Percentiles rank a stretch among this genome's conserved stretches.
Evolutionary conservation across 2,329 filamentous ascomycete species (phyloP).

Genomic region (Fragosphaeria purpurea): DNA sequence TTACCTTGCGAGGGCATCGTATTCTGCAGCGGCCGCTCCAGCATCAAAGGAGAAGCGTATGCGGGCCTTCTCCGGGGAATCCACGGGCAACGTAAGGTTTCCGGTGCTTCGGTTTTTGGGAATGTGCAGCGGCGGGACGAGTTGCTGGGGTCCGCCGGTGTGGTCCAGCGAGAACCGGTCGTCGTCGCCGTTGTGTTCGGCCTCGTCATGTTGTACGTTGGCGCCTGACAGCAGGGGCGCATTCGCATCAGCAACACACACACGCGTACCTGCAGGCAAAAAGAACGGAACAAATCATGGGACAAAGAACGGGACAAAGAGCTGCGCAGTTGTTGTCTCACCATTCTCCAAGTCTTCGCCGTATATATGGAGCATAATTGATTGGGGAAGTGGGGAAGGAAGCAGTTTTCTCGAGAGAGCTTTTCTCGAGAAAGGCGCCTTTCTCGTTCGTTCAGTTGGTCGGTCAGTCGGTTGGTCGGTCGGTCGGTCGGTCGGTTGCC

Average conservation of each 20-base stretch:
- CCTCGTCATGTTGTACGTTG: slow-evolving; percentile 26
- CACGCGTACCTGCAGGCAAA: no score
- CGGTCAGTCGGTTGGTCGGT: no score
- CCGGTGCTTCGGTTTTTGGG: slow-evolving; percentile 59
- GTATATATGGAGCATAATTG: slow-evolving; percentile 37
- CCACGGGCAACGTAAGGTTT: slow-evolving; percentile 41
- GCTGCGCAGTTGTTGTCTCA: slow-evolving; percentile 13
- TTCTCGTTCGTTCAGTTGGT: no score
- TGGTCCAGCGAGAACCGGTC: neutral
- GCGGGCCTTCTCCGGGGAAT: slow-evolving; percentile 47
- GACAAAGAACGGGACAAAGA: neutral
- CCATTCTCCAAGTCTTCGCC: slow-evolving; percentile 32
- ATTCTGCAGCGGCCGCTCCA: slow-evolving; percentile 48
- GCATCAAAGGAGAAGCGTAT: slow-evolving; percentile 71
- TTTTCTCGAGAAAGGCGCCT: neutral
- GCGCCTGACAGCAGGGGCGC: slow-evolving; percentile 24
- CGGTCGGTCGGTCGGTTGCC: no score
- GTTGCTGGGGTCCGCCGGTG: slow-evolving; percentile 32
- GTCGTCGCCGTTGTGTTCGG: slow-evolving; percentile 15
- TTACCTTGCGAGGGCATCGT: slow-evolving; percentile 67
- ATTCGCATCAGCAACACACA: neutral
- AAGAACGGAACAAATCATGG: neutral
- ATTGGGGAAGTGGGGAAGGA: slow-evolving; percentile 8
- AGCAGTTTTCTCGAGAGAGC: neutral
- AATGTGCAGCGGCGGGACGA: slow-evolving; percentile 38